These are phyloP conservation scores for Cutaneotrichosporon cyanovorans DNA, from an alignment of 1,284 basidiomycete genomes.

Conservation along the genomic window DNA sequence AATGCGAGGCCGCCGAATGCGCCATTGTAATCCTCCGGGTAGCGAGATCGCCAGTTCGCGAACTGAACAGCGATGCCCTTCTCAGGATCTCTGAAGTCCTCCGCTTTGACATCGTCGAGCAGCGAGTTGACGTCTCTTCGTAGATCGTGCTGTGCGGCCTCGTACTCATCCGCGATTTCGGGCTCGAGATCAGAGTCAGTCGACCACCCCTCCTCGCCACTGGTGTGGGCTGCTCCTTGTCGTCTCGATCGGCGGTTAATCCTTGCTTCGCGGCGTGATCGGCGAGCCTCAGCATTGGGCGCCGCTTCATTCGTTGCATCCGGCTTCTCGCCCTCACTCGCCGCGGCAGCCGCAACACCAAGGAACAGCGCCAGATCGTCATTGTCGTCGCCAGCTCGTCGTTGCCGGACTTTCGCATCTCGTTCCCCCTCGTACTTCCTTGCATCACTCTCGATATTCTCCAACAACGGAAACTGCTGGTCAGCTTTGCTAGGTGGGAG, in stretches of 20 bases:
- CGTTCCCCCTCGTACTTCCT: constrained; percentile 67
- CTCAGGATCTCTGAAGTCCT: constrained; percentile 76
- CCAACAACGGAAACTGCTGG: constrained; percentile 68
- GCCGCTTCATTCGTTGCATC: constrained; percentile 21
- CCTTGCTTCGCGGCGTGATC: constrained; percentile 55
- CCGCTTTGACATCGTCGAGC: constrained; percentile 69
- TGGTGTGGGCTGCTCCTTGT: constrained; percentile 16
- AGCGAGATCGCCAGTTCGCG: constrained; percentile 67
- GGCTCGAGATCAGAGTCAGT: constrained; percentile 67
- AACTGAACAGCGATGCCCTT: constrained; percentile 65
- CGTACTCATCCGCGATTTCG: constrained; percentile 63
- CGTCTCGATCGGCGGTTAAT: constrained; percentile 50
- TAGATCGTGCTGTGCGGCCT: constrained; percentile 57
- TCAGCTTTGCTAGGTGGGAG: not conserved
- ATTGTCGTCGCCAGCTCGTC: constrained; percentile 64
- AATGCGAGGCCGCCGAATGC: constrained; percentile 86
- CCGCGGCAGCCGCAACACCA: constrained; percentile 50
- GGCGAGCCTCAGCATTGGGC: constrained; percentile 49
- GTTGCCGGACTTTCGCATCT: constrained; percentile 57
- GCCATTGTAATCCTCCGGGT: constrained; percentile 71
- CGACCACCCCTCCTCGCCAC: constrained; percentile 61
- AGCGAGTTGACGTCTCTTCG: constrained; percentile 53
- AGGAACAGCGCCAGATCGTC: constrained; percentile 74
- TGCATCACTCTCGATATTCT: constrained; percentile 76
- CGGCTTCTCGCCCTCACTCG: constrained; percentile 32